Evolutionary conservation across 208 protist species (phyloP), one percentile per base, ranked within the genome.

Genomic region (Leishmania arabica): DNA sequence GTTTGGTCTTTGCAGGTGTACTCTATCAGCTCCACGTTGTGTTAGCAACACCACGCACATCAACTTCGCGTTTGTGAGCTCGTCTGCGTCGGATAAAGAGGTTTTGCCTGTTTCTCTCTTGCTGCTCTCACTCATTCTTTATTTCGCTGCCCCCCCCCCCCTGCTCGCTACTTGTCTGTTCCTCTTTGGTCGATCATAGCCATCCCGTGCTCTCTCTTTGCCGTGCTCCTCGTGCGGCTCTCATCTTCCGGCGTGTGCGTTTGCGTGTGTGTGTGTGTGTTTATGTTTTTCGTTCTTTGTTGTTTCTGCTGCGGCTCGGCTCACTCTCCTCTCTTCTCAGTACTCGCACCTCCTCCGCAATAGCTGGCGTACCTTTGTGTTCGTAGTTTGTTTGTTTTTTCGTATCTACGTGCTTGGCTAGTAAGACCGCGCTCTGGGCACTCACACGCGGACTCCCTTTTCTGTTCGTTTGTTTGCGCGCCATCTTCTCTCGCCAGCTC

Each of bases 101-200:
- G 31, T 19, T 8, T 56, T 19, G 70, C 65, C 66, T 77, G 17
- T 53, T 54, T 66, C 69, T 77, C 27, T 65, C 68, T 66, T 45
- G 15, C 49, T 56, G 34, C 53, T 40, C 27, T 49, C 31, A 68
- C 31, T 68, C 62, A 68, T 68, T 31, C n/a, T 64, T 27, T 34
- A 42, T 34, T 68, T 21, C 31, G n/a, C 31, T 40, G 31, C 62
- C 54, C 27, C 5, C 15, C 66, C 37, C 70, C 40, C 31, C 15
- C 62, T 21, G 62, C 31, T 68, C 62, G 27, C 13, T 40, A 5
- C 31, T 40, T 19, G 11, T 68, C 31, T 68, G 11, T 81, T 56
- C 34, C 34, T 68, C 54, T 19, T 75, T 69, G 76, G 58, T 78
- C 69, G 54, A 45, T 69, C 56, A 47, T 72, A 53, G 62, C 47